Conservation (phyloP, 192 early-diverging fungal species). For the Backusella morwellensis region DNA sequence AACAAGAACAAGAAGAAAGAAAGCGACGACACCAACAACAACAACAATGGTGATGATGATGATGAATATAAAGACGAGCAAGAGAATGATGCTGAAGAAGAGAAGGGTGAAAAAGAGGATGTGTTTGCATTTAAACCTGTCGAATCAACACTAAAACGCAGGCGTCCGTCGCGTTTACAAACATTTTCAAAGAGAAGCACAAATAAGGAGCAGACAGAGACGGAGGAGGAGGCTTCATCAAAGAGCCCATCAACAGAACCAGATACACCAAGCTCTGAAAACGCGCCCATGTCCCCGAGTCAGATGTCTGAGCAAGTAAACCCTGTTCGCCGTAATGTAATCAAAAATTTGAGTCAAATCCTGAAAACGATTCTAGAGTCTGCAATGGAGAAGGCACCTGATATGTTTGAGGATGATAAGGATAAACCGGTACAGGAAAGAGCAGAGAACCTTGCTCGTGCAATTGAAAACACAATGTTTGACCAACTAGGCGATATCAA, state of each 20-base stretch:
- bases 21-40: neutral
- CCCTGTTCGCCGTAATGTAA: constrained; percentile 44
- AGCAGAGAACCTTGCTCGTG: constrained; percentile 34
- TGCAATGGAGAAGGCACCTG: constrained; percentile 17
- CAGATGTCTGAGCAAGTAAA: constrained; percentile 31
- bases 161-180: neutral
- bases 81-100: neutral
- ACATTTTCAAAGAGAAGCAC: neutral
- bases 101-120: neutral
- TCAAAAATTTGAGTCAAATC: constrained; percentile 42
- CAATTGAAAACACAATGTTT: constrained; percentile 51
- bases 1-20: neutral
- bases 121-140: neutral
- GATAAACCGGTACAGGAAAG: constrained; percentile 25
- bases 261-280: neutral
- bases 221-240: neutral
- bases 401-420: constrained; percentile 17
- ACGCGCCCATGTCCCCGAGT: constrained; percentile 15
- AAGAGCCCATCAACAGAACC: neutral
- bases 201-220: neutral
- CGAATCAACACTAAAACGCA: neutral
- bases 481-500: constrained; percentile 36
- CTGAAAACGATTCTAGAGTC: constrained; percentile 26
- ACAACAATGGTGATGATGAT: neutral
- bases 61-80: neutral